Base-by-base conservation (phyloP, 1,139 yeast genomes). In the Geotrichum restrictum region DNA sequence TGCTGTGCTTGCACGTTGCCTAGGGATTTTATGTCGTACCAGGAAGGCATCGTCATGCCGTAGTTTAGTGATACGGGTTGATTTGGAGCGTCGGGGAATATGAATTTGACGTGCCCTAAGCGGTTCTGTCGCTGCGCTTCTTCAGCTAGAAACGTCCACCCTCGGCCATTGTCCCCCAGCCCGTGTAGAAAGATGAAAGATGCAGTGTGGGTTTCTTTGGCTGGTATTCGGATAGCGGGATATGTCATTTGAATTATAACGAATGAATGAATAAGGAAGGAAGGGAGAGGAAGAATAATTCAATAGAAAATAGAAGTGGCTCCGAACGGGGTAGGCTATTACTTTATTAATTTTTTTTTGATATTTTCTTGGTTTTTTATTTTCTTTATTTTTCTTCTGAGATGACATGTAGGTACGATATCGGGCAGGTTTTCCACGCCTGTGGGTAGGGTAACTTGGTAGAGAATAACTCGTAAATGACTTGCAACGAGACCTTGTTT, bases 41-140 rank as follows among this genome's bases (percentile, higher is more conserved):
- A 93, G 1, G 82, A 83, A 0, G 96, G 88, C 85, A 85, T 85
- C 0, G 62, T 59, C 64, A 72, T 69, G 2, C 95, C 95, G 32
- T 79, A 79, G 62, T 85, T 85, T 51, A 77, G 79, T 0, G 89
- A 77, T 48, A 89, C 78, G 10, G 89, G 88, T 36, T 78, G 75
- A 1, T 64, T 62, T 8, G 96, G 96, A 0, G 98, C 98, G 65
- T 85, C 83, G 5, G 98, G 98, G 63, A 93, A 87, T n/a, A 91
- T 77, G 63, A 85, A 89, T 61, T 83, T 84, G 59, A 88, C 81
- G 55, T 81, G 78, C 39, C 78, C 78, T 50, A 80, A 75, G 16
- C 74, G 73, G 14, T 76, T 70, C 22, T 60, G 59, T 31, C 66
- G 63, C 22, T 51, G 51, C 40, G 80, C 69, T 45, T 71, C 74